Conservation (phyloP, 495 filamentous ascomycete species). For the Penicillium desertorum region DNA sequence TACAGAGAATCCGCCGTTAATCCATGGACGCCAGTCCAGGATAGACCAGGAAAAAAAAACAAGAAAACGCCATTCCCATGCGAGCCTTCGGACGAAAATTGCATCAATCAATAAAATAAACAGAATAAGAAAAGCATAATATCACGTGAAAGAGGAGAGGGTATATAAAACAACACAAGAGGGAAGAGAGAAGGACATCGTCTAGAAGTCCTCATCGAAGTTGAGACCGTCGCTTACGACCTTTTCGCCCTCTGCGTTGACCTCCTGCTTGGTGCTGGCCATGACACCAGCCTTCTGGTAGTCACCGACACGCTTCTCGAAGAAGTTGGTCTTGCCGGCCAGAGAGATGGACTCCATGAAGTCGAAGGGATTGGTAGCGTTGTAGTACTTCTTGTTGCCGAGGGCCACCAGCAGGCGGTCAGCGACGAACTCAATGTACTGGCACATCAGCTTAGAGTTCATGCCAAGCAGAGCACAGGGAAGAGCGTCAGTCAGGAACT, state of each 20-base stretch:
- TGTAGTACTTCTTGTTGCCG: conserved; percentile 91
- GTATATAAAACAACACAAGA: conserved; percentile 37
- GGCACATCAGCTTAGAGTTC: conserved; percentile 96
- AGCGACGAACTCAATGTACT: conserved; percentile 99
- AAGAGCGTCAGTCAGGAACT: conserved; percentile 95
- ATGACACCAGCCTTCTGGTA: conserved; percentile 99
- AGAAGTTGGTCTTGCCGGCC: conserved; percentile 99
- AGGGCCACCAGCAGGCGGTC: conserved; percentile 90
- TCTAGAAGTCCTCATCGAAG: conserved; percentile 98
- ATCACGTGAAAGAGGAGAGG: conserved; percentile 28
- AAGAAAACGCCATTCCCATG: conserved; percentile 44
- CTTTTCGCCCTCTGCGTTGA: conserved; percentile 55
- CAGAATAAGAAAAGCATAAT: conserved; percentile 24
- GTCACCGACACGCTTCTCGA: conserved; percentile 99
- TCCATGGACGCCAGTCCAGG: conserved; percentile 26
- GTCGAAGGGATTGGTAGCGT: conserved; percentile 93
- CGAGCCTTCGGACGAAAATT: conserved; percentile 34
- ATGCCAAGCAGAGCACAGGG: conserved; percentile 92
- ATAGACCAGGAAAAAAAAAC: conserved; percentile 21
- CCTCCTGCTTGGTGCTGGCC: conserved; percentile 82
- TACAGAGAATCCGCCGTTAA: conserved; percentile 33
- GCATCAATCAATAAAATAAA: conserved; percentile 35
- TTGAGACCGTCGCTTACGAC: conserved; percentile 76
- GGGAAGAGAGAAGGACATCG: conserved; percentile 23
- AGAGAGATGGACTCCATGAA: conserved; percentile 99